phyloP scores from a whole-genome alignment of 1,284 basidiomycete species.

The Neolentinus lepideus region DNA sequence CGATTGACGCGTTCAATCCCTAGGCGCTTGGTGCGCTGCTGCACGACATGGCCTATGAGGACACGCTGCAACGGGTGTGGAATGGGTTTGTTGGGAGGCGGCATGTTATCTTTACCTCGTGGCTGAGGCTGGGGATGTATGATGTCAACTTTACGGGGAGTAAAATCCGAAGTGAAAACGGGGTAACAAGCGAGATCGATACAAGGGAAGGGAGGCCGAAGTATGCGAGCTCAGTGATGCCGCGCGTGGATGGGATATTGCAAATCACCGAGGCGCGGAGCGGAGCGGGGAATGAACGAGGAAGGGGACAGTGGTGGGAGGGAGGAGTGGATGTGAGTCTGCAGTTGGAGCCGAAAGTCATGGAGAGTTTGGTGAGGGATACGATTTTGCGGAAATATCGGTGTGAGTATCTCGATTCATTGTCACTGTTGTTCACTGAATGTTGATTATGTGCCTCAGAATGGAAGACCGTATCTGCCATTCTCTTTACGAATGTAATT shows the following conservation, averaged over 20 bases:
- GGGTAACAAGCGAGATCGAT: too few relatives aligned
- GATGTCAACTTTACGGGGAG: slow-evolving; percentile 29
- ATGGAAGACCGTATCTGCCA: too few relatives aligned
- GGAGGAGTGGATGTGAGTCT: slow-evolving; percentile 21
- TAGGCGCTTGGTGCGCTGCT: slow-evolving; percentile 24
- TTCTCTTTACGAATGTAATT: too few relatives aligned
- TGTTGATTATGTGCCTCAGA: too few relatives aligned
- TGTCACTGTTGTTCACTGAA: too few relatives aligned
- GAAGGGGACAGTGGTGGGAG: slow-evolving; percentile 17
- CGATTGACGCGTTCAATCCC: slow-evolving; percentile 20
- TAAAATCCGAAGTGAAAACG: slow-evolving; percentile 12
- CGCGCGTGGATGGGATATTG: too few relatives aligned
- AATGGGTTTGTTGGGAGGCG: slow-evolving; percentile 29
- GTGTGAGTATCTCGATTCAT: too few relatives aligned
- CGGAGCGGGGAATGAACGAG: too few relatives aligned
- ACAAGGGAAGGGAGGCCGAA: too few relatives aligned
- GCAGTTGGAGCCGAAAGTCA: slow-evolving; percentile 21
- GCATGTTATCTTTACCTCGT: slow-evolving; percentile 32
- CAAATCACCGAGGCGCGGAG: too few relatives aligned
- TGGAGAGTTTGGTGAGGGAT: slow-evolving; percentile 22
- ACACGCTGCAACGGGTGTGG: slow-evolving; percentile 26
- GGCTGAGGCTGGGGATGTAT: slow-evolving; percentile 28
- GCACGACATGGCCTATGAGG: slow-evolving; percentile 28
- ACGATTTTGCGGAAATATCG: slow-evolving; percentile 7
- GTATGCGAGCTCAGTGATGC: too few relatives aligned